phyloP scores from a whole-genome alignment of 2,329 filamentous ascomycete species.

The Diplocarpon rosae region DNA sequence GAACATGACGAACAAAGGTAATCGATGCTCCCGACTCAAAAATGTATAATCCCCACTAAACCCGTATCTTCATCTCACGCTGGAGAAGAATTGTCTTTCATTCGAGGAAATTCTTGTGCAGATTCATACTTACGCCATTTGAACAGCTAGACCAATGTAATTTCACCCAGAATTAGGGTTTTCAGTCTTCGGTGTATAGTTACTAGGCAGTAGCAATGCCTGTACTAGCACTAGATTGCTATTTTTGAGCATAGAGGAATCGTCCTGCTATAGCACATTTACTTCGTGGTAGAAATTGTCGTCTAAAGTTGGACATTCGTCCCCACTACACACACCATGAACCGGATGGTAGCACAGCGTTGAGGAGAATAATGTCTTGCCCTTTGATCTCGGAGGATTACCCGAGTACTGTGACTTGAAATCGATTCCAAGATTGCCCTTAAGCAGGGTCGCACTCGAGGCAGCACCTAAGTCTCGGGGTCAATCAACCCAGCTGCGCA shows the following conservation, averaged over 20 bases:
- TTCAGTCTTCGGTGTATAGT: slow-evolving; percentile 39
- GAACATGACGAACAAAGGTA: slow-evolving; percentile 33
- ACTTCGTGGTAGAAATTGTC: slow-evolving; percentile 9
- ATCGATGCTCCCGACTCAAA: slow-evolving; percentile 37
- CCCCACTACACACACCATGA: slow-evolving; percentile 11
- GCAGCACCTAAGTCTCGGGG: slow-evolving; percentile 5
- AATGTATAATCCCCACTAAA: slow-evolving; percentile 34
- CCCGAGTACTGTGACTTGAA: slow-evolving; percentile 12
- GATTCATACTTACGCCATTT: slow-evolving; percentile 38
- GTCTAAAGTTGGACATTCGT: slow-evolving; percentile 10
- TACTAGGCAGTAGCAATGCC: slow-evolving; percentile 33
- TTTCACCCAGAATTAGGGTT: slow-evolving; percentile 41
- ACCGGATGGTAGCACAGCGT: slow-evolving; percentile 14
- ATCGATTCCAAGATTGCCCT: background rate
- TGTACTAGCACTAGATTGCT: slow-evolving; percentile 37
- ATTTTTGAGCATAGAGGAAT: slow-evolving; percentile 26
- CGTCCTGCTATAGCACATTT: background rate
- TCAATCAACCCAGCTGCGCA: background rate
- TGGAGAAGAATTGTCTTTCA: slow-evolving; percentile 20
- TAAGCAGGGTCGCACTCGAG: slow-evolving; percentile 10
- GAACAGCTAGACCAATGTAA: slow-evolving; percentile 38
- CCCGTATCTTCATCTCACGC: slow-evolving; percentile 30
- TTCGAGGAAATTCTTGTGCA: slow-evolving; percentile 36
- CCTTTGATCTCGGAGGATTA: slow-evolving; percentile 9
- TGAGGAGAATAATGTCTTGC: slow-evolving; percentile 14